Conservation (phyloP, 192 early-diverging fungal genomes). For the Coemansia sp. region DNA sequence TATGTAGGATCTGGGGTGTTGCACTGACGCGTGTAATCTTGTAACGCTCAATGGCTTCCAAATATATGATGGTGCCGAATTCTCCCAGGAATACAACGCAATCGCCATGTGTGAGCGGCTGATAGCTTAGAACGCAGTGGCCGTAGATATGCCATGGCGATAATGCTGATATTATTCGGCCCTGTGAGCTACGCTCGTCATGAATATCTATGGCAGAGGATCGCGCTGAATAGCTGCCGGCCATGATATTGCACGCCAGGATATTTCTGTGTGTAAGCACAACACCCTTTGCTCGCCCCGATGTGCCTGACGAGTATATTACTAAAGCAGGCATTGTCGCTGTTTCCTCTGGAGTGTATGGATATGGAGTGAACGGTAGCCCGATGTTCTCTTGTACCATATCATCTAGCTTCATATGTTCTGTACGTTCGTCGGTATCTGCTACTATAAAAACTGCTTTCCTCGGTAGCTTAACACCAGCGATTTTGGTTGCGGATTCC, state of each 20-base stretch:
- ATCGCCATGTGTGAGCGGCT: constrained; percentile 23
- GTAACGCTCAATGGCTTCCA: constrained; percentile 30
- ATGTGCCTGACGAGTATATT: constrained; percentile 42
- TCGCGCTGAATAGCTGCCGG: constrained; percentile 12
- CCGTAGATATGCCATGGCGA: constrained; percentile 34
- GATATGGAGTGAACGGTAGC: neutral
- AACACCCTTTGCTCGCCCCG: constrained; percentile 37
- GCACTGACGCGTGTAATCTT: constrained; percentile 10
- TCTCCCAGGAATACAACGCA: constrained; percentile 23
- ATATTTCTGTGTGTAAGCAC: constrained; percentile 47
- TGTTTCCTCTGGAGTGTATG: neutral
- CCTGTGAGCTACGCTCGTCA: neutral
- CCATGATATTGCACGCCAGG: constrained; percentile 12
- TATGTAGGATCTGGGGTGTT: constrained; percentile 19
- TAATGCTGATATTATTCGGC: constrained; percentile 16
- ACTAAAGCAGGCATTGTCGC: constrained; percentile 25
- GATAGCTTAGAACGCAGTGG: constrained; percentile 36
- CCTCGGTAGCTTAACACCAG: constrained; percentile 12
- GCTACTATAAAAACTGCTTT: neutral
- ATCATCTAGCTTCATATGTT: neutral
- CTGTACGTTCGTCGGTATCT: neutral
- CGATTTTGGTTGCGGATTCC: neutral
- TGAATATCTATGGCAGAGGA: neutral
- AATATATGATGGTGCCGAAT: constrained; percentile 10
- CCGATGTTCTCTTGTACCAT: neutral